Evolutionary conservation across 1,139 yeast species (phyloP), one percentile per base, ranked within the genome.

Genomic region (Arxiozyma heterogenica): DNA sequence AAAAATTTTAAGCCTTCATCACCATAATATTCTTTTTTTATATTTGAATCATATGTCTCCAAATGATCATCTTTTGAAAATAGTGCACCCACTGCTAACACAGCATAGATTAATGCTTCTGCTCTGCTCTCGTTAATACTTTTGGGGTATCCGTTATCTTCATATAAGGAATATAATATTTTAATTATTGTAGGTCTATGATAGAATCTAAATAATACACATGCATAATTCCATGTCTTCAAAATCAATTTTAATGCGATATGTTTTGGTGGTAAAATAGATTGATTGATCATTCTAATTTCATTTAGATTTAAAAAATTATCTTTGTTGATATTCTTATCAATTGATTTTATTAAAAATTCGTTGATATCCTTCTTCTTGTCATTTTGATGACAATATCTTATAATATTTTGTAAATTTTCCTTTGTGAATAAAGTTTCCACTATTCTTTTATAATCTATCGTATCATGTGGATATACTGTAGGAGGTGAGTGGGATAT

Each of bases 1-100:
- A 88, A 90, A 68, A 87, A 90, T 63, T 78, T 80, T 68, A 86
- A 86, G 0, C 96, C 95, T 62, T 87, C 95, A 66, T 84, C 89
- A 58, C 82, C 84, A 51, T 82, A 73, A 51, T 73, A 73, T 53
- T 73, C 74, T 34, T 60, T 57, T 38, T 73, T 68, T 21, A 74
- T 76, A 62, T 71, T 74, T 51, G 80, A 80, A 34, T 71, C 73
- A 59, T 70, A 66, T 25, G 81, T 80, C 47, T 71, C 68, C 41
- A 71, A 73, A 58, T 70, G 66, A 30, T 74, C 75, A 53, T 73
- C 73, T 49, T 69, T 71, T 21, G 71, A 79, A 61, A 89, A 87
- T 45, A 89, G 73, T 8, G 86, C 86, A 27, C 95, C 96, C 59
- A 83, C 83, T 0, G 86, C 85, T 70, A 83, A 73, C 18, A 82